phyloP scores from a whole-genome alignment of 306 rosid genomes.

The Glycine soja region DNA sequence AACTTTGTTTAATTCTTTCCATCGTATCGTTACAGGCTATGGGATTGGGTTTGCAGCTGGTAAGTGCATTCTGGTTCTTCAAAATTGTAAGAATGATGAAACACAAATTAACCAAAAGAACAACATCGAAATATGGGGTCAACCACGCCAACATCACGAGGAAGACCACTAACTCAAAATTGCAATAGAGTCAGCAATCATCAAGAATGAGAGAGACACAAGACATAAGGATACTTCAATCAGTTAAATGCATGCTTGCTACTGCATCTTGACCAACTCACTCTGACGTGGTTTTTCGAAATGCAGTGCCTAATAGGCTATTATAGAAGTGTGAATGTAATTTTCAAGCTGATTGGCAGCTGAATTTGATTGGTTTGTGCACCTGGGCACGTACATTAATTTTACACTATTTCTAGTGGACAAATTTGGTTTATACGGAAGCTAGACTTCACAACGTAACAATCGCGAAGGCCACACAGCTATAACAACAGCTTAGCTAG shows the following conservation, averaged over 20 bases:
- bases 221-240: no score
- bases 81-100: slow-evolving; percentile 80
- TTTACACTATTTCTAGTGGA: background rate
- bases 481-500: background rate
- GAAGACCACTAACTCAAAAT: background rate
- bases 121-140: slow-evolving; percentile 27
- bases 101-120: slow-evolving; percentile 64
- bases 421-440: background rate
- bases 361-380: slow-evolving; percentile 1
- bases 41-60: slow-evolving; percentile 81
- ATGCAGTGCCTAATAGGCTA: no score
- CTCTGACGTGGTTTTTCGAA: no score
- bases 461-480: background rate
- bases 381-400: background rate
- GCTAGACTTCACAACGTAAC: background rate
- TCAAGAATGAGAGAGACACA: no score
- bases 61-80: slow-evolving; percentile 93
- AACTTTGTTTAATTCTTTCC: background rate
- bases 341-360: background rate
- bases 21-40: slow-evolving; percentile 60
- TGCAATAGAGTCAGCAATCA: background rate
- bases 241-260: no score
- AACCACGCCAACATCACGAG: slow-evolving; percentile 35
- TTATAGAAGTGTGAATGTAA: background rate
- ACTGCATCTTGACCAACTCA: no score